Evolutionary conservation across 192 early-diverging fungal species (phyloP), one percentile per base, ranked within the genome.

Genomic region (Pilobolus umbonatus): DNA sequence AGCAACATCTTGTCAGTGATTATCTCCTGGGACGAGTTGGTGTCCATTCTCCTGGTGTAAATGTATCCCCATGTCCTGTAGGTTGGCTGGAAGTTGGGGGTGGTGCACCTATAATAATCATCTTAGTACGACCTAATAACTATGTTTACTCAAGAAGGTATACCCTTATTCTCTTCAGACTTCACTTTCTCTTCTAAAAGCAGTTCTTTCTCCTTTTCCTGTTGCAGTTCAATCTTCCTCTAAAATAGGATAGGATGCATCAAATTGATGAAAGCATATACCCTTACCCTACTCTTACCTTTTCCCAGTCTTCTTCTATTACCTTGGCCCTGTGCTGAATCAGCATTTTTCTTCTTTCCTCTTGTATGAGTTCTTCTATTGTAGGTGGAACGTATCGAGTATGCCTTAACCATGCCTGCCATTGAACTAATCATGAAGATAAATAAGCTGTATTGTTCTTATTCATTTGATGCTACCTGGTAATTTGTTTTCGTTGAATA

Each of bases 391-490:
- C 56, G 3, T 24, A 36, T 42, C 68, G 45, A 11, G 68, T 71
- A 19, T 71, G 68, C 25, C 68, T 31, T 34, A 71, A 52, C 68
- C 68, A 71, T 15, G 68, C 62, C 26, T 65, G 62, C 68, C 68
- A 71, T 65, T 71, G 68, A 3, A 71, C 68, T 71, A 26, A 1
- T 24, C 40, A 47, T 45, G 21, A 21, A 25, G 6, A 15, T 22
- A 47, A 21, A 21, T n/a, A 36, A 43, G 3, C 5, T 17, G 12
- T 55, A 15, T 50, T 17, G 25, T 24, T 42, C 17, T 24, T 14
- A 24, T n/a, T 30, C 34, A 8, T 14, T 5, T 56, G 24, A 11
- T 12, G 9, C 39, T 64, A 71, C 68, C 68, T 47, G 68, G 62
- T 57, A 71, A 35, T 15, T 64, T 50, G 8, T 64, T 42, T 34